Percentiles rank a stretch among this genome's conserved stretches.
phyloP scores from a whole-genome alignment of 345 rosid species.

The Sisymbrium altissimum region DNA sequence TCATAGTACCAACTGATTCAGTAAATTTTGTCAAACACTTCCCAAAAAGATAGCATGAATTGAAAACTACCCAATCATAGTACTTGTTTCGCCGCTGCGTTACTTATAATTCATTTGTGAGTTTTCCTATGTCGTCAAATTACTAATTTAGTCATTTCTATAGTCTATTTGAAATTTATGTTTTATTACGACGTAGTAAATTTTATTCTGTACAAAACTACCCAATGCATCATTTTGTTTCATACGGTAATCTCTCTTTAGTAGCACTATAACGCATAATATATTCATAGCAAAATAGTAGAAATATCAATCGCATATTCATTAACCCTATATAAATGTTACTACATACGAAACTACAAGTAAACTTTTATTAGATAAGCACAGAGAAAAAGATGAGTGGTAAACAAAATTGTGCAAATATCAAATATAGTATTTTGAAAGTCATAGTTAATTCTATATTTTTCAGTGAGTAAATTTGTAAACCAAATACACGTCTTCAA shows the following conservation, averaged over 20 bases:
- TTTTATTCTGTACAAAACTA: not conserved
- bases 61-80: too few relatives aligned
- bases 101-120: too few relatives aligned
- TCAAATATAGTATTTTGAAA: not conserved
- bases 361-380: not conserved
- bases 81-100: too few relatives aligned
- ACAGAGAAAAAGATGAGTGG: not conserved
- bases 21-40: too few relatives aligned
- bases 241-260: not conserved
- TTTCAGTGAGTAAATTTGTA: not conserved
- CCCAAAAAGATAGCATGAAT: too few relatives aligned
- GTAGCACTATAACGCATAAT: not conserved
- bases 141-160: not conserved
- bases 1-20: not conserved
- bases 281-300: not conserved
- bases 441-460: not conserved
- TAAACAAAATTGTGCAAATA: not conserved
- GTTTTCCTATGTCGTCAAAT: not conserved
- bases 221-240: not conserved
- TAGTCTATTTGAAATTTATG: not conserved
- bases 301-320: not conserved
- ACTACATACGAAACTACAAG: not conserved
- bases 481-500: not conserved
- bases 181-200: not conserved
- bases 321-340: not conserved